Base-by-base conservation (phyloP, 2,329 filamentous ascomycete species). In the Aspergillus chevalieri region DNA sequence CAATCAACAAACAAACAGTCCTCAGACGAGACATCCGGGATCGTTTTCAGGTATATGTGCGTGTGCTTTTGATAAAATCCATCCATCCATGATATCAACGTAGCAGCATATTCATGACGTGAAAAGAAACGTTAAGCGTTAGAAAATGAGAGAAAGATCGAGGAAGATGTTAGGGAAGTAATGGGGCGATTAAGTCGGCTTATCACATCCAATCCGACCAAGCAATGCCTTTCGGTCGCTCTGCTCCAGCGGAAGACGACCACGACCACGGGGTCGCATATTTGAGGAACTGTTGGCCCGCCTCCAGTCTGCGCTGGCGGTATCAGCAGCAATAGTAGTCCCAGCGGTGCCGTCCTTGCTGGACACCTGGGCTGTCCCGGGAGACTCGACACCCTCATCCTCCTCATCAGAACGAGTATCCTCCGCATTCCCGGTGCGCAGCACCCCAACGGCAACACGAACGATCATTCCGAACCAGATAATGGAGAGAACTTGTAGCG, bases 391-490 rank as follows among this genome's bases (percentile, higher is more conserved):
- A 21, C 82, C 82, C 2, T 80, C 84, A 19, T 84, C 87, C 5
- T 74, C 86, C 69, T 95, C 90, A 55, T 89, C 89, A 59, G 96
- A 92, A 55, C 93, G 83, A 15, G 83, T 80, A 64, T 98, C 93
- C 55, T 96, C 90, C 4, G 92, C 90, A 28, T 82, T 81, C 28
- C 92, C 91, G 15, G 63, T 66, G 46, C 78, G 80, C 33, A 97
- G 65, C 5, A 97, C 90, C 53, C 85, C 84, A 54, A 86, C 78
- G 19, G 90, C 90, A 2, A 98, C 87, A 50, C 84, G 82, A 36
- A 91, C 71, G 57, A 97, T 95, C 83, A 95, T 87, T 54, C 77
- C 78, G 64, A 97, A 95, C 93, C 93, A 97, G 53, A 87, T 78
- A 33, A 95, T 74, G 28, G 87, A 90, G 47, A 98, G 79, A 19